Conservation (phyloP, 441 rosid species). For the Theobroma grandiflorum region DNA sequence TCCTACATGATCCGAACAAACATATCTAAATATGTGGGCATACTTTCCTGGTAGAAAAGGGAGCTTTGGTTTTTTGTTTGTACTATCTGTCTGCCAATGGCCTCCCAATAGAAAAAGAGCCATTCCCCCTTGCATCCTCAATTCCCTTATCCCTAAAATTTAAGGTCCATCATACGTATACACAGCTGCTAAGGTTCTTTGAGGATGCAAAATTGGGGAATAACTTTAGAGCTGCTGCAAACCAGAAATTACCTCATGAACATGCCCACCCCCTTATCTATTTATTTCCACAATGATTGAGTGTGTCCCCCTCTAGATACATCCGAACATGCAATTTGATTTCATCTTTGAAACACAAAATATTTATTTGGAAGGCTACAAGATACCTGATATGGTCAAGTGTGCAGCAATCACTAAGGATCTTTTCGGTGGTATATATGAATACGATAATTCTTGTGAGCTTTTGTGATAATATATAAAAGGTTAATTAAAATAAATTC, state of each 20-base stretch:
- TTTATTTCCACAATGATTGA: constrained; percentile 11
- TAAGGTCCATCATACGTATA: neutral
- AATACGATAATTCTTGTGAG: neutral
- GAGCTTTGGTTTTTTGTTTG: neutral
- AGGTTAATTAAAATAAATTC: no score
- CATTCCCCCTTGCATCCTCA: neutral
- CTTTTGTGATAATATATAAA: neutral
- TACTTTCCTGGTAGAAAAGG: neutral
- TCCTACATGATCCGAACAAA: neutral
- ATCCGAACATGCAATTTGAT: neutral
- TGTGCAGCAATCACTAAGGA: neutral
- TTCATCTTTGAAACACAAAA: neutral
- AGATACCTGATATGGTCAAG: neutral
- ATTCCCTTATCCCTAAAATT: neutral
- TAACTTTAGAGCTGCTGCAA: neutral
- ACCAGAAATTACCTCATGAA: neutral
- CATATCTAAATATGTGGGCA: neutral
- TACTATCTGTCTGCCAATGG: neutral
- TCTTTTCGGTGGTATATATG: neutral
- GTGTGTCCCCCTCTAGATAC: neutral
- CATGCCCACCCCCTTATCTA: neutral
- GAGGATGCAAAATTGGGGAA: neutral
- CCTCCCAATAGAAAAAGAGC: neutral
- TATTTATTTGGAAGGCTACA: neutral
- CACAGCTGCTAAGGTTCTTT: neutral